Evolutionary conservation across 345 rosid species (phyloP).

Genomic region (Acer campestre): DNA sequence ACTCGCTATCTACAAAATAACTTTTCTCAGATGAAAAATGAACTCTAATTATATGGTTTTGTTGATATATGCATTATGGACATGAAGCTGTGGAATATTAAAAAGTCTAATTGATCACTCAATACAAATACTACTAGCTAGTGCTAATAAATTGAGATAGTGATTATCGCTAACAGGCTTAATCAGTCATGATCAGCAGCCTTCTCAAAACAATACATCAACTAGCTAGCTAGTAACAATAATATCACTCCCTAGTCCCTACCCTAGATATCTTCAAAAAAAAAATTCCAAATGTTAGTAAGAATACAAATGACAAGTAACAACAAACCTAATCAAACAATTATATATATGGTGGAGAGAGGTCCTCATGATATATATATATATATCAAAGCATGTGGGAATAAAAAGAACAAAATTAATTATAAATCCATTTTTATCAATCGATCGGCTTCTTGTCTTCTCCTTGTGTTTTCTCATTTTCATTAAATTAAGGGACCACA

Average conservation of each 20-base stretch:
- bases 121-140: no score
- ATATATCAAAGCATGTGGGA: not conserved
- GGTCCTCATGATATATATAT: not conserved
- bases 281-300: not conserved
- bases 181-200: not conserved
- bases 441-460: slow-evolving; percentile 15
- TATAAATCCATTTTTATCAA: not conserved
- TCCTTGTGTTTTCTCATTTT: not conserved
- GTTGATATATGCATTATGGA: no score
- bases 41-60: no score
- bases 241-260: not conserved
- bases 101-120: no score
- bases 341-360: not conserved
- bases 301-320: not conserved
- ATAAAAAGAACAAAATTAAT: not conserved
- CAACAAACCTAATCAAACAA: not conserved
- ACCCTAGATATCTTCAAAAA: not conserved
- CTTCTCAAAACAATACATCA: not conserved
- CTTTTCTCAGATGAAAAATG: no score
- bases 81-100: no score
- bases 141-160: no score
- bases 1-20: no score
- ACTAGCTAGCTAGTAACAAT: not conserved
- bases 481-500: slow-evolving; percentile 23
- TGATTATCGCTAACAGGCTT: no score